Evolutionary conservation across 2,329 filamentous ascomycete genomes (phyloP).

Genomic region (Penicillium brevicompactum): DNA sequence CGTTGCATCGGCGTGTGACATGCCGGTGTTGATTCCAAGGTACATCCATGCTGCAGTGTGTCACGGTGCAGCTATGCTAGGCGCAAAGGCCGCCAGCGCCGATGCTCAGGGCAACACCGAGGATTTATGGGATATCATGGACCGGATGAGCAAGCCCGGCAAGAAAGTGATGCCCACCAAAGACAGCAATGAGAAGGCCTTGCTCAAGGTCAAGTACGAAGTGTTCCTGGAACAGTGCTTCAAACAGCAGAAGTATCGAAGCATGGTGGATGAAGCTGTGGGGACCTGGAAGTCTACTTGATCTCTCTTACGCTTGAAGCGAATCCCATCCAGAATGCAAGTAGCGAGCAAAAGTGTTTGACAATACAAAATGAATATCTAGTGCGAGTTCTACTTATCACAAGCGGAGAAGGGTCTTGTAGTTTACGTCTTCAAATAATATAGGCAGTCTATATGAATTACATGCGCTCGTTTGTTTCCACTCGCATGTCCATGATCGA

Average conservation of each 20-base stretch:
- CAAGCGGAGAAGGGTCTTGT: too few relatives aligned
- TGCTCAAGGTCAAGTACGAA: constrained; percentile 87
- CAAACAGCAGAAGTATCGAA: constrained; percentile 80
- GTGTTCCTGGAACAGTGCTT: constrained; percentile 93
- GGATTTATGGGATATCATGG: constrained; percentile 94
- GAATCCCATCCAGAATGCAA: neutral
- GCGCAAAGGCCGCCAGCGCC: constrained; percentile 91
- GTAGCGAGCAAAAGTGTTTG: neutral
- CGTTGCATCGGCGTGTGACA: constrained; percentile 84
- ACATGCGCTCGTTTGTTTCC: too few relatives aligned
- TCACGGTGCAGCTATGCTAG: constrained; percentile 97
- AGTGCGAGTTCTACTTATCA: neutral
- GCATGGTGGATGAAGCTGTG: constrained; percentile 69
- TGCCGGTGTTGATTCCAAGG: constrained; percentile 89
- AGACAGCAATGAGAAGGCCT: constrained; percentile 71
- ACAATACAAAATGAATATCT: neutral
- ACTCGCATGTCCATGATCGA: too few relatives aligned
- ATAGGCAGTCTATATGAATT: too few relatives aligned
- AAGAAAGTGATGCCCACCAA: constrained; percentile 75
- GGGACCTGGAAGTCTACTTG: constrained; percentile 43
- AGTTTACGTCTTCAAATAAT: too few relatives aligned
- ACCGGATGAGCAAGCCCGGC: constrained; percentile 92
- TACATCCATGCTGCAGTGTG: constrained; percentile 96
- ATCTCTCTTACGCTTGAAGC: neutral
- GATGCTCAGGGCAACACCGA: constrained; percentile 77